Percentiles rank a stretch among this genome's conserved stretches.
Evolutionary conservation across 2,329 filamentous ascomycete genomes (phyloP).

Genomic region (Botrytis byssoidea): DNA sequence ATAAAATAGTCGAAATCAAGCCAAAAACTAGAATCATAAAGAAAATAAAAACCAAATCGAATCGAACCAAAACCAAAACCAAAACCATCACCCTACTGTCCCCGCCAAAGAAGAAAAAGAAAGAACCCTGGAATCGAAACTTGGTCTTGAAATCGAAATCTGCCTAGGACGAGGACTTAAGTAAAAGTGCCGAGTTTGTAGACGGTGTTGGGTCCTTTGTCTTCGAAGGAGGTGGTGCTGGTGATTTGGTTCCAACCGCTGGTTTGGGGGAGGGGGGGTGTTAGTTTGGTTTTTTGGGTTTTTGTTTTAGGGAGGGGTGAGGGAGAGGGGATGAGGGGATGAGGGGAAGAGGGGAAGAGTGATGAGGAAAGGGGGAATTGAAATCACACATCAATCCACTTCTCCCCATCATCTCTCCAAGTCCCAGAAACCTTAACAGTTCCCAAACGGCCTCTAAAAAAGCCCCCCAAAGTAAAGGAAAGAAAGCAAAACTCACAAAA

Average conservation of each 20-base stretch:
- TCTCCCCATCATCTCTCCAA: too few relatives aligned
- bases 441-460: neutral
- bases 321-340: neutral
- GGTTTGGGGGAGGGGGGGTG: neutral
- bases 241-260: conserved; percentile 23
- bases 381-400: neutral
- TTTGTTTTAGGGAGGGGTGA: too few relatives aligned
- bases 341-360: neutral
- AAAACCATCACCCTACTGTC: neutral
- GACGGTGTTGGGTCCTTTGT: conserved; percentile 23
- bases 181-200: conserved; percentile 22
- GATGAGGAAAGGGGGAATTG: neutral
- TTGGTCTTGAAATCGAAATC: too few relatives aligned
- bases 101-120: neutral
- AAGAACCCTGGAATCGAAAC: too few relatives aligned
- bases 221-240: neutral
- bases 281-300: neutral
- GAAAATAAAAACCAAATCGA: neutral
- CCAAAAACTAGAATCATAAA: neutral
- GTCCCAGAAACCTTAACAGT: too few relatives aligned
- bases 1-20: neutral
- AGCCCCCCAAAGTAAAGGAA: too few relatives aligned
- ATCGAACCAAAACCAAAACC: neutral
- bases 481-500: conserved; percentile 18
- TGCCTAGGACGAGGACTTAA: neutral